Percentiles rank a stretch among this genome's conserved stretches.
These are phyloP conservation scores for Cutaneotrichosporon cavernicola DNA, from an alignment of 1,284 basidiomycete genomes.

Conservation along the genomic window DNA sequence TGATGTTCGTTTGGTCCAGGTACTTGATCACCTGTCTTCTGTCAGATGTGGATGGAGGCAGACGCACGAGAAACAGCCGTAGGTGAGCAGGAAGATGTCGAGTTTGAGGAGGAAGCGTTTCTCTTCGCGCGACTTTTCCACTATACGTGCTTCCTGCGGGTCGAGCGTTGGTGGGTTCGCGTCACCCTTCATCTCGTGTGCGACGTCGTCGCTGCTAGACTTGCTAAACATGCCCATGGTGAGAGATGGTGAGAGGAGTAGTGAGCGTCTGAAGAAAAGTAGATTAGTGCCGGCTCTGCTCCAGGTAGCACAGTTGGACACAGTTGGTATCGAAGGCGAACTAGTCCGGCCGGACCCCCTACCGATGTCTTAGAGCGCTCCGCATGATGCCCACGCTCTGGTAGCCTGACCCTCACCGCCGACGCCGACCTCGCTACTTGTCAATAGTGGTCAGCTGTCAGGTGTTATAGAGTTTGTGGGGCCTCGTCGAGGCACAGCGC, in stretches of 20 bases:
- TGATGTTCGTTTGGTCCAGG: slow-evolving; percentile 32
- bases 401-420: neutral
- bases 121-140: slow-evolving; percentile 36
- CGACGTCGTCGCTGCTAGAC: neutral
- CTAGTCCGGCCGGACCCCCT: neutral
- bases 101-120: slow-evolving; percentile 39
- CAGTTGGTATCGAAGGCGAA: too few species aligned
- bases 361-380: neutral
- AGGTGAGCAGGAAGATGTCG: slow-evolving; percentile 39
- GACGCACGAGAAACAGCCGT: slow-evolving; percentile 30
- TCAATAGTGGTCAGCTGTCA: neutral
- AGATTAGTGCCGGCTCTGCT: neutral
- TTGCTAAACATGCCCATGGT: slow-evolving; percentile 13
- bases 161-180: slow-evolving; percentile 19
- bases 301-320: neutral
- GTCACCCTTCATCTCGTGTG: slow-evolving; percentile 6
- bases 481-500: neutral
- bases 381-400: neutral
- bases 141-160: slow-evolving; percentile 18
- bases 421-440: neutral
- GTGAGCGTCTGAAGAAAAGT: neutral
- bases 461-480: neutral
- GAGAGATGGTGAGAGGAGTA: neutral
- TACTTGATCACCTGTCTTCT: slow-evolving; percentile 17
- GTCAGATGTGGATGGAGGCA: neutral